Percentiles rank a stretch among this genome's conserved stretches.
These are phyloP conservation scores for Fusarium neocosmosporiellum DNA, from an alignment of 2,329 filamentous ascomycete species.

Conservation along the genomic window DNA sequence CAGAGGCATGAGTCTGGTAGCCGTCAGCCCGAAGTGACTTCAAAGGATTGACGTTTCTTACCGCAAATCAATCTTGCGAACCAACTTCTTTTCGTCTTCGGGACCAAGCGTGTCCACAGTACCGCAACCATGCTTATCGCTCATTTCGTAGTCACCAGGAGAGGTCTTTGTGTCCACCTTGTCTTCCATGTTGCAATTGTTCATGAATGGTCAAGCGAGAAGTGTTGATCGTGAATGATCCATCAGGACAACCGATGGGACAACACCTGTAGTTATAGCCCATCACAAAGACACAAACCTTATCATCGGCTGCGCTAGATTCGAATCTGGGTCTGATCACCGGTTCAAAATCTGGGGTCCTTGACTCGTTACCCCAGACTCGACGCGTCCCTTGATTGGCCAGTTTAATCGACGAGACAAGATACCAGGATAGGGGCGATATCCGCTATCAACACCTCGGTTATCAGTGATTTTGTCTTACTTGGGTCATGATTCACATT, in stretches of 20 bases:
- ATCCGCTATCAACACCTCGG: background rate
- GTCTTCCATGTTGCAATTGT: background rate
- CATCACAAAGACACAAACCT: background rate
- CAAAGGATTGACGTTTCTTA: background rate
- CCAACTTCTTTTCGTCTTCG: slow-evolving; percentile 28
- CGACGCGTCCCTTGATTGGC: background rate
- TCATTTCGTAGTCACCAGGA: background rate
- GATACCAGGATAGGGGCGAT: background rate
- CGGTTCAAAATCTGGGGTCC: slow-evolving; percentile 6
- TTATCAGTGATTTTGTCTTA: background rate
- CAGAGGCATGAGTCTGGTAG: slow-evolving; percentile 15
- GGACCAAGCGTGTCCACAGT: background rate
- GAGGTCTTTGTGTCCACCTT: background rate
- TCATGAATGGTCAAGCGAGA: background rate
- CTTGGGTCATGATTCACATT: background rate
- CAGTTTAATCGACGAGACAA: slow-evolving; percentile 22
- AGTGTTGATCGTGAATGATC: background rate
- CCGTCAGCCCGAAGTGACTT: background rate
- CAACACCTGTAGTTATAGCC: background rate
- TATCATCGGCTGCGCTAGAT: background rate
- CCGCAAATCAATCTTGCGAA: slow-evolving; percentile 33
- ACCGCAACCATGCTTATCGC: slow-evolving; percentile 1
- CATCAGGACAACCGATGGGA: background rate
- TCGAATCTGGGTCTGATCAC: background rate
- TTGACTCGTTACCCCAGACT: slow-evolving; percentile 14